Evolutionary conservation across 1,284 basidiomycete genomes (phyloP), one percentile per base, ranked within the genome.

Genomic region (Phellinidium pouzarii): DNA sequence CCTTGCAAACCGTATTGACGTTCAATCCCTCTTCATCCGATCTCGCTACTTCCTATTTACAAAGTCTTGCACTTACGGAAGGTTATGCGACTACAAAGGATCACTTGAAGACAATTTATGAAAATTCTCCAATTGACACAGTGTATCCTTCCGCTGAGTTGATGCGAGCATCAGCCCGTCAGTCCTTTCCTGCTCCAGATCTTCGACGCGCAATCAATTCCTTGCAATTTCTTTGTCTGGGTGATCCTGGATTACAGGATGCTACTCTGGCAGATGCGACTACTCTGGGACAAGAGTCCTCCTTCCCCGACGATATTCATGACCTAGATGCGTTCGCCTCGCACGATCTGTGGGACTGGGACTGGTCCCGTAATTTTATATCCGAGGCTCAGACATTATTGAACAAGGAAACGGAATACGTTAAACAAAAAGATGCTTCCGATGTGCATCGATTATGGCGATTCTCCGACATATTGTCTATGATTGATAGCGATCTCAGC

Each of bases 41-140:
- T 17, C 65, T 88, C 40, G 84, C 83, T n/a, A 69, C 72, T 11
- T 80, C 87, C 2, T 94, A 90, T 67, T 76, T 96, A 34, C 77
- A 83, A 62, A 71, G 73, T n/a, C 61, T 91, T 36, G 81, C 80
- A 58, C 67, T 71, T 25, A 71, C 71, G 7, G 83, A 91, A 66
- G 79, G 81, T 3, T 71, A 71, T 48, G 55, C 62, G 36, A 25
- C 31, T 5, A 29, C 48, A 31, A 17, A 34, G 37, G 31, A 19
- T 14, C 44, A 44, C 27, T 17, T 55, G 38, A 34, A 38, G 43
- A 17, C 19, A 14, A 17, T 52, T 4, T 52, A 55, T 26, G 34
- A 42, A 41, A 26, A 20, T 25, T n/a, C 14, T 12, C 23, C 11
- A 17, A 12, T 42, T 36, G 48, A 50, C 42, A 36, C 29, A 19